phyloP scores from a whole-genome alignment of 805 yeast species.

The Barnettozyma vustinii region DNA sequence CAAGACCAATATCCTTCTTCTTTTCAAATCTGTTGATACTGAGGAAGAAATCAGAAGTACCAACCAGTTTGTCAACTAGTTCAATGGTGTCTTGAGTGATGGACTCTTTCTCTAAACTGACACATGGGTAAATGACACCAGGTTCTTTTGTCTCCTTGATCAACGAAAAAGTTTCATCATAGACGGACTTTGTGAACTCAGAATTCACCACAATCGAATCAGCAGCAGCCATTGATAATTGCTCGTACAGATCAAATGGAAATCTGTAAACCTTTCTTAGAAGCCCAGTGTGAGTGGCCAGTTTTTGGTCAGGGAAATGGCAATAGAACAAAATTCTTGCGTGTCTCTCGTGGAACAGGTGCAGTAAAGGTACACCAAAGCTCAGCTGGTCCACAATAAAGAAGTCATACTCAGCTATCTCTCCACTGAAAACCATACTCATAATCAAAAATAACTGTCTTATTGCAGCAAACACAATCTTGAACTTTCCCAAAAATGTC shows the following conservation, averaged over 20 bases:
- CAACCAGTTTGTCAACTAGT: slow-evolving; percentile 16
- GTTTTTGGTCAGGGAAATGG: slow-evolving; percentile 89
- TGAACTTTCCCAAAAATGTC: slow-evolving; percentile 55
- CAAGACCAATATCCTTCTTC: slow-evolving; percentile 77
- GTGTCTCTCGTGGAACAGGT: slow-evolving; percentile 32
- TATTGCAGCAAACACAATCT: slow-evolving; percentile 75
- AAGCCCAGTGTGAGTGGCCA: slow-evolving; percentile 53
- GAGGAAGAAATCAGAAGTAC: slow-evolving; percentile 39
- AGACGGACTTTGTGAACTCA: slow-evolving; percentile 69
- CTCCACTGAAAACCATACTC: slow-evolving; percentile 41
- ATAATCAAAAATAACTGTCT: slow-evolving; percentile 70
- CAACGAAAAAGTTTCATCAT: slow-evolving; percentile 54
- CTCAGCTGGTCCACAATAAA: slow-evolving; percentile 87
- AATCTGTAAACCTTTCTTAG: slow-evolving; percentile 62
- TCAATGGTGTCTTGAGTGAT: slow-evolving; percentile 16
- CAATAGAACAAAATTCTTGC: slow-evolving; percentile 78
- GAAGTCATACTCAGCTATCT: slow-evolving; percentile 52
- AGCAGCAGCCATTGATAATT: slow-evolving; percentile 67
- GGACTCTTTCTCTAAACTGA: slow-evolving; percentile 40
- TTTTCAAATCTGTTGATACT: slow-evolving; percentile 88
- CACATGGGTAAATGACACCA: slow-evolving; percentile 53
- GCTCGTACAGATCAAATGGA: slow-evolving; percentile 84
- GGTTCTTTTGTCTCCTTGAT: slow-evolving; percentile 24
- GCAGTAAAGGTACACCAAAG: slow-evolving; percentile 72
- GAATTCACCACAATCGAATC: slow-evolving; percentile 88